Percentiles rank a stretch among this genome's conserved stretches.
These are phyloP conservation scores for Arxiozyma slooffiae DNA, from an alignment of 1,139 yeast species.

Conservation along the genomic window DNA sequence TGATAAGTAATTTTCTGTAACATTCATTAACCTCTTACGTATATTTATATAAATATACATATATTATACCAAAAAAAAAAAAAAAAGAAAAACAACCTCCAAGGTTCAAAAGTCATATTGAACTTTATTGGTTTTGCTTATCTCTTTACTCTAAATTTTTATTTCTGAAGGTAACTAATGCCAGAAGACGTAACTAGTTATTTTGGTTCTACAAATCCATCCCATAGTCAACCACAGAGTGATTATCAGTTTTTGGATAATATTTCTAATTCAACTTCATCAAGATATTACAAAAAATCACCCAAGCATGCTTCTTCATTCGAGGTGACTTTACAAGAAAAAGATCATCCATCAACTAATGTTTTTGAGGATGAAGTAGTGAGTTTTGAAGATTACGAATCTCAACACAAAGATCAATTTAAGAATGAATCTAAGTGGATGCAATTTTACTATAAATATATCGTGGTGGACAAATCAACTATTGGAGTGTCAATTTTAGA, in stretches of 20 bases:
- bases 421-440: slow-evolving; percentile 15
- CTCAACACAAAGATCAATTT: slow-evolving; percentile 5
- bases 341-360: background rate
- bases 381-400: slow-evolving; percentile 4
- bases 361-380: background rate
- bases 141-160: background rate
- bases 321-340: background rate
- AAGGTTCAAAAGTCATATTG: too few relatives aligned
- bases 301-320: background rate
- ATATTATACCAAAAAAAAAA: too few relatives aligned
- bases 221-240: slow-evolving; percentile 6
- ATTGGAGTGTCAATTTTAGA: slow-evolving; percentile 27
- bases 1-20: too few relatives aligned
- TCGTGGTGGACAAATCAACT: slow-evolving; percentile 13
- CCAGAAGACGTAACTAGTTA: slow-evolving; percentile 10
- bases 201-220: slow-evolving; percentile 6
- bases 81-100: too few relatives aligned
- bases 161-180: slow-evolving; percentile 1
- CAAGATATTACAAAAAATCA: background rate
- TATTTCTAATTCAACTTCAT: slow-evolving; percentile 2
- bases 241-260: slow-evolving; percentile 8
- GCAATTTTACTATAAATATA: slow-evolving; percentile 15
- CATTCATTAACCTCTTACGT: too few relatives aligned
- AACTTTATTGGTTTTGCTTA: too few relatives aligned
- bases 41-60: too few relatives aligned